Percentiles rank a stretch among this genome's conserved stretches.
phyloP scores from a whole-genome alignment of 768 basidiomycete genomes.

The Termitomyces sp. region DNA sequence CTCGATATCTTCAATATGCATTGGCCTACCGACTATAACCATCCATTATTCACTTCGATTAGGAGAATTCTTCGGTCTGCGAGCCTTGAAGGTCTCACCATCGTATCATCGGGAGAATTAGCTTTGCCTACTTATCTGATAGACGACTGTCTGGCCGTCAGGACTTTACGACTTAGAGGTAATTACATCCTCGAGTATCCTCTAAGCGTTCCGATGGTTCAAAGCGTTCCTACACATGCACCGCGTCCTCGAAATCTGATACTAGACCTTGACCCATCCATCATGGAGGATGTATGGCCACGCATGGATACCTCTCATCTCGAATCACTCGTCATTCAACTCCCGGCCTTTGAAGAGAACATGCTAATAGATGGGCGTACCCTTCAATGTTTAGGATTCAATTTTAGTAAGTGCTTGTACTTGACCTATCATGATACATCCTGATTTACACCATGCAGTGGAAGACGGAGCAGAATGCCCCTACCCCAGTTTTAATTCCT shows the following conservation, averaged over 20 bases:
- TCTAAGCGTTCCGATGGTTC: background rate
- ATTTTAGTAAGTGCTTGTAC: background rate
- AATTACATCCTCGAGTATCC: background rate
- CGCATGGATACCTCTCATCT: conserved; percentile 3
- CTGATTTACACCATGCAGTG: background rate
- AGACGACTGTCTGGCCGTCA: background rate
- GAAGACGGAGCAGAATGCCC: background rate
- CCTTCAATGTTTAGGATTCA: background rate
- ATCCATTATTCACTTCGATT: background rate
- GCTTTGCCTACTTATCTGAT: background rate
- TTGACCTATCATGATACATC: background rate
- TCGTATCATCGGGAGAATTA: background rate
- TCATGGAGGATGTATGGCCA: background rate
- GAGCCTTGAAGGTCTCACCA: background rate
- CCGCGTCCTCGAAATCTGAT: background rate
- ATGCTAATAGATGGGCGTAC: background rate
- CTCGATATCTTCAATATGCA: background rate
- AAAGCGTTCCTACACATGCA: background rate
- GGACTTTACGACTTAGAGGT: conserved; percentile 1
- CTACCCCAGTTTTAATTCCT: background rate
- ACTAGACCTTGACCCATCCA: background rate
- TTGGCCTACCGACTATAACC: background rate
- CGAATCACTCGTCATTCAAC: background rate
- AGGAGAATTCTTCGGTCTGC: background rate
- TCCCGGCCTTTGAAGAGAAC: background rate